Percentiles rank a stretch among this genome's conserved stretches.
phyloP scores from a whole-genome alignment of 2,329 filamentous ascomycete genomes.

The Alternaria viburni region DNA sequence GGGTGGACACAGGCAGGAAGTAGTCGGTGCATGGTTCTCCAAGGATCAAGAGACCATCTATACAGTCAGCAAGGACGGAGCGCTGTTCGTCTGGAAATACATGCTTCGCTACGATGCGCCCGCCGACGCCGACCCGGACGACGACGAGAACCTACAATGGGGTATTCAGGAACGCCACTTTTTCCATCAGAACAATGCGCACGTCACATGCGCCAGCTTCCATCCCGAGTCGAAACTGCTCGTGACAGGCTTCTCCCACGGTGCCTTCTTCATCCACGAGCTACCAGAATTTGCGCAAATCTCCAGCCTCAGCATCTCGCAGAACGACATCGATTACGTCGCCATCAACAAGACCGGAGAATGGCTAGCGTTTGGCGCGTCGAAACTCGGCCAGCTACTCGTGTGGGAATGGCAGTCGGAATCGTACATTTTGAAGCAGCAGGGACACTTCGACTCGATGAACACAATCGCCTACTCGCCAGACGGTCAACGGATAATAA shows the following conservation, averaged over 20 bases:
- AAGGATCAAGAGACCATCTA: slow-evolving; percentile 94
- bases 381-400: slow-evolving; percentile 91
- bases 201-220: slow-evolving; percentile 88
- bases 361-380: slow-evolving; percentile 96
- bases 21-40: slow-evolving; percentile 97
- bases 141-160: slow-evolving; percentile 79
- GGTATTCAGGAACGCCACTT: slow-evolving; percentile 89
- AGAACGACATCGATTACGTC: slow-evolving; percentile 94
- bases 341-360: slow-evolving; percentile 93
- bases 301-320: slow-evolving; percentile 90
- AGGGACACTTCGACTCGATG: slow-evolving; percentile 95
- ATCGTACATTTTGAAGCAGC: slow-evolving; percentile 97
- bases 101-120: slow-evolving; percentile 64
- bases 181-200: slow-evolving; percentile 89
- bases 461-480: slow-evolving; percentile 93
- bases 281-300: slow-evolving; percentile 96
- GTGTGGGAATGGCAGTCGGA: slow-evolving; percentile 99
- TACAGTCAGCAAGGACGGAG: slow-evolving; percentile 96
- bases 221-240: slow-evolving; percentile 87
- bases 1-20: slow-evolving; percentile 86
- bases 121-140: slow-evolving; percentile 61
- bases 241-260: slow-evolving; percentile 96
- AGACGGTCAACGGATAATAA: slow-evolving; percentile 90
- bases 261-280: slow-evolving; percentile 92
- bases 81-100: slow-evolving; percentile 93